Base-by-base conservation (phyloP, 2,329 filamentous ascomycete genomes). In the Colletotrichum filicis region DNA sequence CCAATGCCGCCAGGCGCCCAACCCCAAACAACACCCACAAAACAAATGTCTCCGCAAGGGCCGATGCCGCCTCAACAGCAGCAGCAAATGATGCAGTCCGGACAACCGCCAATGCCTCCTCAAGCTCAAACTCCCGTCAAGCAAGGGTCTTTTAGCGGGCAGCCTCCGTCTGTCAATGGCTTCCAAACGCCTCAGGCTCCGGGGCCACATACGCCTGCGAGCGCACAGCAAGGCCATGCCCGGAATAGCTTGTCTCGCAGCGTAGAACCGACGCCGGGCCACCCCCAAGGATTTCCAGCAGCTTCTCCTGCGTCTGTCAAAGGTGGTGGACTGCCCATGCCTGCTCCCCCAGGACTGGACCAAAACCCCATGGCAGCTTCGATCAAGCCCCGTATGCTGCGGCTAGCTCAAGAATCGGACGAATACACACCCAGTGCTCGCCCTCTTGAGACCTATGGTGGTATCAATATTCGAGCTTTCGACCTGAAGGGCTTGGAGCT, bases 391-490 rank as follows among this genome's bases (percentile, higher is more conserved):
- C 77, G 79, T 6, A 79, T 82, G 76, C 79, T 80, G n/a, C 83
- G 84, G 1, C 81, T 85, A 32, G 80, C 82, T 1, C 82, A 82
- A 1, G 84, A 88, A 66, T 84, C 87, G 0, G 87, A 89, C 14
- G 85, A 88, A 60, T 90, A 92, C 74, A 84, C 84, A 42, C 89
- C 90, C 0, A 89, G 87, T 76, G 86, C 86, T 11, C 85, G 90
- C 9, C 84, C 88, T 62, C 76, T 90, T 49, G 87, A 88, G 55
- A 88, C 88, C 1, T 92, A 92, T 81, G 95, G 95, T 9, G 94
- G 95, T 1, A 88, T 96, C 71, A 90, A 94, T 71, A 85, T 95
- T 14, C 86, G 90, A 49, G 89, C 92, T 5, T 85, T 94, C 26
- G 87, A 86, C 67, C 89, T 90, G 62, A 81, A 95, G 62, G 92